Percentiles rank a stretch among this genome's conserved stretches.
phyloP scores from a whole-genome alignment of 2,329 filamentous ascomycete genomes.

The Aureobasidium pullulans region DNA sequence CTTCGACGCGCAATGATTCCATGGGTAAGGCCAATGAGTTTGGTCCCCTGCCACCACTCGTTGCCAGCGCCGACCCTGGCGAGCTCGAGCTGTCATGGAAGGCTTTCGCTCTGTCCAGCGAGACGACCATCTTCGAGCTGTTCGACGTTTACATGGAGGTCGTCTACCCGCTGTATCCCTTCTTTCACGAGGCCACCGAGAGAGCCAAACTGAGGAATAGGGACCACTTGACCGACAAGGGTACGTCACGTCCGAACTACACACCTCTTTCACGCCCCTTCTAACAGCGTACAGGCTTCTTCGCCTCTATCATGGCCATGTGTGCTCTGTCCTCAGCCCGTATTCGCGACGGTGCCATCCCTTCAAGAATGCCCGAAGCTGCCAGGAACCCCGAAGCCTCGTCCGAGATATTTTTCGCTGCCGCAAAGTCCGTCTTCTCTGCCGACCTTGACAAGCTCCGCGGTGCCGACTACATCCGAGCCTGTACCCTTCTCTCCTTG shows the following conservation, averaged over 20 bases:
- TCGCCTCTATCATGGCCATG: conserved; percentile 45
- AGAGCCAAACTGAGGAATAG: conserved; percentile 32
- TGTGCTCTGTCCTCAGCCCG: conserved; percentile 44
- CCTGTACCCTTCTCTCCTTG: conserved; percentile 43
- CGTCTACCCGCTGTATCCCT: conserved; percentile 46
- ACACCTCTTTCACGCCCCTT: too few species aligned
- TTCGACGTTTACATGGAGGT: conserved; percentile 46
- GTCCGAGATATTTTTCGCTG: conserved; percentile 39
- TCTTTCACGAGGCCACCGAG: conserved; percentile 44
- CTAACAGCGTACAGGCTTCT: conserved; percentile 25
- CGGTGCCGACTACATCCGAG: conserved; percentile 37
- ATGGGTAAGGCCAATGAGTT: conserved; percentile 8
- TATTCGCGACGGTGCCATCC: conserved; percentile 43
- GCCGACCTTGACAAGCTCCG: conserved; percentile 29
- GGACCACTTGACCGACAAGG: conserved; percentile 35
- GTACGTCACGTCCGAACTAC: neutral
- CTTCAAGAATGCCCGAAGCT: conserved; percentile 28
- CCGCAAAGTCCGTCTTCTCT: conserved; percentile 34
- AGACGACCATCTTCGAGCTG: conserved; percentile 34
- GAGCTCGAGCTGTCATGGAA: conserved; percentile 30
- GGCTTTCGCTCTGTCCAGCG: conserved; percentile 34
- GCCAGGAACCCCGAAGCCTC: conserved; percentile 26
- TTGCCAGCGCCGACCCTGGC: conserved; percentile 17
- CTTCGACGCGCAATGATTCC: neutral
- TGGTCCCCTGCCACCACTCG: neutral